Evolutionary conservation across 2,329 filamentous ascomycete genomes (phyloP), one percentile per base, ranked within the genome.

Genomic region (Fusarium verrucosum): DNA sequence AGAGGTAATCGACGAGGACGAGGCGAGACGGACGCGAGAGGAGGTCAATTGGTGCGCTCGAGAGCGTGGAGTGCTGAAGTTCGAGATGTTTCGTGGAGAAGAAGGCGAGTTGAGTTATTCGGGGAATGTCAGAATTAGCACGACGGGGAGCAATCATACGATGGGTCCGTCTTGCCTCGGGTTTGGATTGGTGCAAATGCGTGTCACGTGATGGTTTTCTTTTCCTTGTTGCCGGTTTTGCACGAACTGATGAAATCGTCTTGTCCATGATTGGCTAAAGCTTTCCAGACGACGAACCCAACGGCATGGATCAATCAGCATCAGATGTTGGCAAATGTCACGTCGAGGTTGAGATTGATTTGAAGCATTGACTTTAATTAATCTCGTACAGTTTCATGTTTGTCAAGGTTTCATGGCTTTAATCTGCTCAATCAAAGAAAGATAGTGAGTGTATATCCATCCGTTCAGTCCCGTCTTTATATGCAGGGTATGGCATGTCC

Each of bases 1-100:
- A 58, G 26, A 60, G 43, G n/a, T 56, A 63, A 57, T 61, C 50
- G 47, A 64, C 58, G 57, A 49, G 26, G 54, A 44, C 46, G 54
- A 57, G 41, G 37, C 19, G 53, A 57, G 41, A 42, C 19, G 53
- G 20, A 26, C 23, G 25, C n/a, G 44, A 49, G 56, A 54, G 53
- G 43, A 46, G 62, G 71, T 73, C 75, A 77, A 79, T 79, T 78
- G 77, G 37, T 56, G 62, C 62, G 68, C 73, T 73, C 60, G 68
- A 72, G 66, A 62, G 66, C 69, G 61, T 68, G 60, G 49, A 42
- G 58, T 66, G 49, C 47, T n/a, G n/a, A 41, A 52, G 58, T 65
- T 65, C 62, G 65, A 65, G 57, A 62, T 47, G 58, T 42, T 60
- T 62, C 55, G 64, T 64, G 55, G 65, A 62, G 49, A 53, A 56